phyloP scores from a whole-genome alignment of 1,284 basidiomycete genomes.

The Cryptococcus jaspeensis region DNA sequence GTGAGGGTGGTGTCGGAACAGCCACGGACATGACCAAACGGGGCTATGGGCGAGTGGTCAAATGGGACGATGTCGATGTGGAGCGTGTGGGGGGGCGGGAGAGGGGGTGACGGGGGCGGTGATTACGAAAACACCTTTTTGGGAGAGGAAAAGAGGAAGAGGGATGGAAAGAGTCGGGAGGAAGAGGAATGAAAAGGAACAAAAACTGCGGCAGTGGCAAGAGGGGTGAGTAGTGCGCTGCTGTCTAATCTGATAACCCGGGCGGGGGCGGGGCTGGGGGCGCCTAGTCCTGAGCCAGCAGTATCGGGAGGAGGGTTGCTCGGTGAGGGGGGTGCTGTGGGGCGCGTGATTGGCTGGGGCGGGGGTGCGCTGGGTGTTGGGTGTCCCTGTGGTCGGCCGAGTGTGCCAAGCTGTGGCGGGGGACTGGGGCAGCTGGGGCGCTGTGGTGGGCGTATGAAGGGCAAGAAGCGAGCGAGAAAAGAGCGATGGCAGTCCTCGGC shows the following conservation, averaged over 20 bases:
- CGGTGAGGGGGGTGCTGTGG: no score
- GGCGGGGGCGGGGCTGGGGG: not conserved
- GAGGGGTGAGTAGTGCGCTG: not conserved
- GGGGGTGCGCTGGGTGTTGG: no score
- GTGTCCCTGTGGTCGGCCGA: conserved; percentile 1
- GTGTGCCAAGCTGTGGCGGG: not conserved
- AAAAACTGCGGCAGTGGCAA: not conserved
- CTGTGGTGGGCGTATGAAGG: no score
- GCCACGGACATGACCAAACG: conserved; percentile 13
- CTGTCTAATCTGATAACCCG: conserved; percentile 11
- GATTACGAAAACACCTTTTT: not conserved
- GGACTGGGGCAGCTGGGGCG: no score
- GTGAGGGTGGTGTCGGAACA: conserved; percentile 2
- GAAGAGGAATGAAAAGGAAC: not conserved
- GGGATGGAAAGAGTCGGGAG: not conserved
- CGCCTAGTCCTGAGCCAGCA: not conserved
- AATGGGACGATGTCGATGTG: not conserved
- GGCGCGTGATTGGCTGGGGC: no score
- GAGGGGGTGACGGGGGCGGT: not conserved
- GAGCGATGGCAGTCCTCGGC: no score
- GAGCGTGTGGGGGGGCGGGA: not conserved
- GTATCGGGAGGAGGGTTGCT: no score
- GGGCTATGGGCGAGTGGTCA: not conserved
- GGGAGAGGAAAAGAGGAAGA: not conserved
- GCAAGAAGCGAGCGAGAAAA: no score